Base-by-base conservation (phyloP, 148 eudicot genomes). In the Camellia japonica region DNA sequence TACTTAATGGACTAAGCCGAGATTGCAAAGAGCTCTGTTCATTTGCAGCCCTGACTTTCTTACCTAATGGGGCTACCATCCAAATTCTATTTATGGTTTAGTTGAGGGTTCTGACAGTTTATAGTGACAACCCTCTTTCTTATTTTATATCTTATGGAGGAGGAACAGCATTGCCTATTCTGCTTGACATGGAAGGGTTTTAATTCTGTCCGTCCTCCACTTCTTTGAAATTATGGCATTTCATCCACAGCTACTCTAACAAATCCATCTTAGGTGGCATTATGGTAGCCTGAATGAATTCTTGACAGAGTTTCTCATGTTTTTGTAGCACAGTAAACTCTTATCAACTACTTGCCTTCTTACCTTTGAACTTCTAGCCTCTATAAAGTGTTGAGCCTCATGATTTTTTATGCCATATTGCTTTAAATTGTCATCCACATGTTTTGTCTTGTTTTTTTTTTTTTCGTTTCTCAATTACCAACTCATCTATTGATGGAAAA, bases 401-500 rank as follows among this genome's bases (percentile, higher is more conserved):
- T 18, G 20, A 7, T 4, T 2, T 18, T 61, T 60, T 76, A 46
- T 60, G 64, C 64, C 56, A 73, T 15, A 1, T n/a, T 47, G 51
- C 3, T 68, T 56, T 19, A 66, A 65, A 54, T 73, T 49, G 61
- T 14, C 63, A 2, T 13, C 12, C 46, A 55, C 43, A 42, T 52
- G n/a, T 59, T 68, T 73, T 0, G 71, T 64, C 55, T 6, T n/a
- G n/a, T 20, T 15, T 10, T n/a, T 3, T 60, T 60, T 3, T 18
- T 60, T 60, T 60, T 11, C 9, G 0, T 9, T 16, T 60, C 12
- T 60, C 64, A 3, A 16, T 60, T 60, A 15, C 3, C 2, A 1
- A 4, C 52, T 65, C 82, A 73, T 64, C 71, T 61, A 23, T 14
- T 65, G 66, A 66, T 74, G 66, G 30, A 43, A 20, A 8, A 19